Conservation (phyloP, 805 yeast genomes). For the Ogataea pilisensis region DNA sequence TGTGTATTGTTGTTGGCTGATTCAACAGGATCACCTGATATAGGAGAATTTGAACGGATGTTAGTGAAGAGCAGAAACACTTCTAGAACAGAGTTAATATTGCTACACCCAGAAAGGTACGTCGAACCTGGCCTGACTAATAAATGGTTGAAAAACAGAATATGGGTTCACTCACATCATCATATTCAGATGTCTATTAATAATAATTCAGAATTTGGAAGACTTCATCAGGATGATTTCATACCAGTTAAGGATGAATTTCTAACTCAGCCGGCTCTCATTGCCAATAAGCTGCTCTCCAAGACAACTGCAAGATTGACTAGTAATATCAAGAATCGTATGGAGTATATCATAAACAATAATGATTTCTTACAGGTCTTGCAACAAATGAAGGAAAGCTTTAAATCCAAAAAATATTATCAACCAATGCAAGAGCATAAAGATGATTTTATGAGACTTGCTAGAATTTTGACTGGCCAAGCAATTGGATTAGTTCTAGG, state of each 20-base stretch:
- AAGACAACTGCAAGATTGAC: constrained; percentile 25
- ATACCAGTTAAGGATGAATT: background rate
- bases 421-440: constrained; percentile 54
- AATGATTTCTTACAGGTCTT: constrained; percentile 27
- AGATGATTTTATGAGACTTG: constrained; percentile 84
- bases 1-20: constrained; percentile 88
- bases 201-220: background rate
- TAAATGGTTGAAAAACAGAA: constrained; percentile 76
- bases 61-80: constrained; percentile 72
- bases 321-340: constrained; percentile 23
- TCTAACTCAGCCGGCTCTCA: background rate
- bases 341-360: constrained; percentile 24
- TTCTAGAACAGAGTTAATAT: constrained; percentile 81
- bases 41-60: constrained; percentile 83
- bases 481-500: constrained; percentile 94
- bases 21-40: constrained; percentile 63
- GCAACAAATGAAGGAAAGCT: constrained; percentile 25
- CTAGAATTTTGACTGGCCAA: constrained; percentile 85
- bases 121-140: constrained; percentile 85
- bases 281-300: constrained; percentile 11
- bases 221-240: constrained; percentile 1
- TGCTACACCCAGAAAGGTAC: constrained; percentile 76
- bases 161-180: constrained; percentile 92
- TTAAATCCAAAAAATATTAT: constrained; percentile 23
- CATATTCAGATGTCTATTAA: constrained; percentile 66